Base-by-base conservation (phyloP, 2,329 filamentous ascomycete genomes). In the Penicillium sp. region DNA sequence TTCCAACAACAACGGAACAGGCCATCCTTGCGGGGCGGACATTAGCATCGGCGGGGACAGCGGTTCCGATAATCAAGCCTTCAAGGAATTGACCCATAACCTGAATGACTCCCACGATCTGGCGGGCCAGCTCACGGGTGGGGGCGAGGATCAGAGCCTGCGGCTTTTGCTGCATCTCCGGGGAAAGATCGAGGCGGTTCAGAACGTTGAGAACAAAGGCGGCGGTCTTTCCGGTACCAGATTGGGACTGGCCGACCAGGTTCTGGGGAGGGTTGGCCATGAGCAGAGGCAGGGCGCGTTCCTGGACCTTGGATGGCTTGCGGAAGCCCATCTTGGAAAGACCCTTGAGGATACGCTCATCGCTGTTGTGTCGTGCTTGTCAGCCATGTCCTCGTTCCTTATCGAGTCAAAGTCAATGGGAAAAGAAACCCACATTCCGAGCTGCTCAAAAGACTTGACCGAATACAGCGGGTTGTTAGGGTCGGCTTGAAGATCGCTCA, bases 191-290 rank as follows among this genome's bases (percentile, higher is more conserved):
- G 68, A 97, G 76, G 57, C 94, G 90, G 52, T 89, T 89, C 33
- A 99, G 82, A 54, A 96, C 89, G 55, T 96, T 96, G 56, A 96
- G 87, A 39, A 94, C 90, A 72, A 99, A 99, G 18, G 94, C 94
- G 17, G 92, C 94, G 0, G 94, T 99, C 80, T 99, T 99, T 68
- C 94, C 94, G 17, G 94, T 99, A 63, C 94, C 94, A 2, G 94
- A 99, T 74, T 99, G 94, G n/a, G 94, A 99, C 75, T 99, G 94
- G 3, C 92, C 94, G 68, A 99, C 93, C 83, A 99, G 89, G 75
- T 97, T 97, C 59, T 82, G 82, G 0, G 93, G 88, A n/a, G 94
- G 93, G 68, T 96, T 80, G 63, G 83, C 78, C 58, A 99, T 83
- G 67, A 99, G 88, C 49, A 99, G 81, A 23, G 94, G 94, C 15